phyloP scores from a whole-genome alignment of 768 basidiomycete genomes.

The Cantharellus anzutake region DNA sequence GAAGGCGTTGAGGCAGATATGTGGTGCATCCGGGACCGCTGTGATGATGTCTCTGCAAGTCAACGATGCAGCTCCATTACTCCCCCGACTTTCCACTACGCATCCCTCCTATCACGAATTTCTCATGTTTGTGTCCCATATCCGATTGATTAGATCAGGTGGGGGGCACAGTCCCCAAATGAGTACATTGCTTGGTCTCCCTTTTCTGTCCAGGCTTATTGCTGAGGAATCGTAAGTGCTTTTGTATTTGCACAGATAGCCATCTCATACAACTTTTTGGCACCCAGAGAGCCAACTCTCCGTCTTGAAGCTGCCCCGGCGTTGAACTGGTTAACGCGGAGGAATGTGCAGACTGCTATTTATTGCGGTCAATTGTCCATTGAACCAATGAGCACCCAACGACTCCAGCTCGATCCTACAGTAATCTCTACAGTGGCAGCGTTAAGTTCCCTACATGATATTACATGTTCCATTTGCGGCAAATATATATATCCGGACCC shows the following conservation, averaged over 20 bases:
- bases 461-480: slow-evolving; percentile 71
- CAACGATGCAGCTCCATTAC: not conserved
- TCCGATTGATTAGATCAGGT: slow-evolving; percentile 48
- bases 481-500: slow-evolving; percentile 19
- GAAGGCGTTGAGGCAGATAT: slow-evolving; percentile 45
- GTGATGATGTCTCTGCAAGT: not conserved
- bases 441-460: slow-evolving; percentile 17
- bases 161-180: slow-evolving; percentile 45
- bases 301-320: slow-evolving; percentile 89
- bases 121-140: slow-evolving; percentile 51
- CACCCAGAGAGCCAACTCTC: slow-evolving; percentile 65
- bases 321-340: slow-evolving; percentile 81
- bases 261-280: not conserved
- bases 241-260: not conserved
- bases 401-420: slow-evolving; percentile 34
- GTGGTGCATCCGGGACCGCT: slow-evolving; percentile 30
- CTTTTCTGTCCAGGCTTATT: slow-evolving; percentile 57
- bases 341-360: slow-evolving; percentile 68
- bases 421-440: not conserved
- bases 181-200: slow-evolving; percentile 51
- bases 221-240: slow-evolving; percentile 68
- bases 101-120: slow-evolving; percentile 73
- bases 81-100: slow-evolving; percentile 34
- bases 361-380: slow-evolving; percentile 73
- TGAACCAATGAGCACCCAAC: slow-evolving; percentile 55